Evolutionary conservation across 2,329 filamentous ascomycete genomes (phyloP), one percentile per base, ranked within the genome.

Genomic region (Claviceps capensis): DNA sequence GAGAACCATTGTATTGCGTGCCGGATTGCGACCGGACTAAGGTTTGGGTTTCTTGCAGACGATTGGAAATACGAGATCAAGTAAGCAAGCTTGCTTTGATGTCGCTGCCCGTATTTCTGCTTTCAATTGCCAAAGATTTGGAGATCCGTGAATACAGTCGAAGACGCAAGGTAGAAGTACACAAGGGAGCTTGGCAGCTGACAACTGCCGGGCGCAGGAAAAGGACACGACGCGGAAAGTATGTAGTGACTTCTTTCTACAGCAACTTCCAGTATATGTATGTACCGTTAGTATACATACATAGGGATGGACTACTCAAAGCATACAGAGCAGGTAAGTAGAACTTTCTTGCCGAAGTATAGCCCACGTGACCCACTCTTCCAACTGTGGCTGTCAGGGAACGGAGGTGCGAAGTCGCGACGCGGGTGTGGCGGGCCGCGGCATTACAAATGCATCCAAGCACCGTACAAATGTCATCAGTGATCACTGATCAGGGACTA

Each of bases 1-100:
- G 61, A 81, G 67, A 65, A 67, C 60, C 74, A 76, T 78, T 58
- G 58, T 59, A 53, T 30, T 50, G 47, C 30, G 42, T 26, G 34
- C 19, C 16, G n/a, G 42, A 46, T 36, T 17, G 37, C 41, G 51
- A 17, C 17, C 22, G 26, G 23, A 38, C n/a, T 13, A 17, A 34
- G 16, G 16, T n/a, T 23, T 38, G n/a, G 38, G 34, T 44, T 19
- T 37, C 9, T 14, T 13, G n/a, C 30, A 36, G 34, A n/a, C 30
- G n/a, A 52, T 23, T 38, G 30, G 14, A 19, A 38, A 8, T 22
- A 40, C 22, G 6, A n/a, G 36, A 23, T 38, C 4, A 40, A 23
- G 40, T 13, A 14, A n/a, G 34, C 8, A 22, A 23, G 17, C 2
- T 11, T n/a, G 49, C 41, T n/a, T 9, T 13, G 30, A 45, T 16